Evolutionary conservation across 176 grass and related monocot genomes (phyloP), one percentile per base, ranked within the genome.

Genomic region (Avena eriantha): DNA sequence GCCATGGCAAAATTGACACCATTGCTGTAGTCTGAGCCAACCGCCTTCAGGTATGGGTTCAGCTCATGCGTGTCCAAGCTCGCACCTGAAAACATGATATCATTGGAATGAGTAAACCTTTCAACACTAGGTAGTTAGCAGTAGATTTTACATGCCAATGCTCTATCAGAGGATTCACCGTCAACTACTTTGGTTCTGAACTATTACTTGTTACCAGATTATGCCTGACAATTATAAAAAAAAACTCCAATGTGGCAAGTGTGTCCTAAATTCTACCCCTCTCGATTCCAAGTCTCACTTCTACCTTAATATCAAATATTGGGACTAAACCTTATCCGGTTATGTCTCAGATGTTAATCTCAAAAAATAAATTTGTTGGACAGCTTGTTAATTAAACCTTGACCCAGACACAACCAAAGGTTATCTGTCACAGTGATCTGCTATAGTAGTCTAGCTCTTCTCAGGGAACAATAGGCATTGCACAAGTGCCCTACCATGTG

Each of bases 1-100:
- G 88, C 80, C 77, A 98, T 89, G 21, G 96, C 96, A 11, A 98
- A 98, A 78, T 98, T 95, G 54, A 84, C 93, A 4, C 96, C 96
- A 51, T 95, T 95, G 81, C 84, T 93, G 87, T 95, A 98, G 81
- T 98, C 87, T 41, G 93, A 90, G 49, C 91, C 93, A 23, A 95
- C 54, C 15, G 86, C 81, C 86, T 95, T 93, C 81, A 95, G 58
- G 31, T 92, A 98, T 22, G 96, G 96, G 53, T 91, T 89, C 81
- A 98, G 73, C 78, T 89, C 91, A 69, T 66, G 86, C 1, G 90
- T 90, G 64, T 89, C 87, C 74, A 98, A 58, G 70, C 81, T 95
- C 80, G 93, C 88, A 76, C 96, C 96, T 95, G 82, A 54, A 64
- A 87, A 71, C 2, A 45, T 34, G 72, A 64, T 76, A 35, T 8